These are phyloP conservation scores for Boletus sp. DNA, from an alignment of 768 basidiomycete species.

Conservation along the genomic window DNA sequence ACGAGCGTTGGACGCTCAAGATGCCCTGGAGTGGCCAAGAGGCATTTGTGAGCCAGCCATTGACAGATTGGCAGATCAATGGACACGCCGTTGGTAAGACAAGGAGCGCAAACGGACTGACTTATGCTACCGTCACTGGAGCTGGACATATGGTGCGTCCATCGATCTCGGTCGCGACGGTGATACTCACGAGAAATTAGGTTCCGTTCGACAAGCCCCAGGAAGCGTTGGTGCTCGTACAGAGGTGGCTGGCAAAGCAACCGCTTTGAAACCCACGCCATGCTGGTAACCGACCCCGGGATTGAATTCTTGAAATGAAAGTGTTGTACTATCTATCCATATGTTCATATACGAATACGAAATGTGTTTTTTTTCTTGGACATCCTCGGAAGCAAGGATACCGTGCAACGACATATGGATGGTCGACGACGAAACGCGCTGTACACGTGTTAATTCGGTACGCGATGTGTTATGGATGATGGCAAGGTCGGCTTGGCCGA, in stretches of 20 bases:
- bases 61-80: conserved; percentile 55
- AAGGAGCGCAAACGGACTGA: conserved; percentile 53
- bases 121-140: conserved; percentile 55
- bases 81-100: conserved; percentile 47
- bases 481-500: not conserved
- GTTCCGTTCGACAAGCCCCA: conserved; percentile 59
- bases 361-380: not conserved
- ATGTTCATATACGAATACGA: not conserved
- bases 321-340: not conserved
- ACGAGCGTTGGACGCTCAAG: conserved; percentile 67
- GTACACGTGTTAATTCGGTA: not conserved
- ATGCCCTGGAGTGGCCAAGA: conserved; percentile 63
- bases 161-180: not conserved
- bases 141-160: conserved; percentile 69
- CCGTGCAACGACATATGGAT: not conserved
- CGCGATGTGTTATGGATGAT: not conserved
- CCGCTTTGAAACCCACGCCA: conserved; percentile 4
- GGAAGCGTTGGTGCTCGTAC: conserved; percentile 45
- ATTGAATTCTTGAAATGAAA: not conserved
- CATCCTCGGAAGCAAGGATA: not conserved
- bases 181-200: conserved; percentile 20
- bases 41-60: conserved; percentile 42
- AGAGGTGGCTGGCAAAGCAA: conserved; percentile 39
- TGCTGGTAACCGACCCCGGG: not conserved
- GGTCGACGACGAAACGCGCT: not conserved